phyloP scores from a whole-genome alignment of 2,329 filamentous ascomycete species.

The Hymenoscyphus albidus region DNA sequence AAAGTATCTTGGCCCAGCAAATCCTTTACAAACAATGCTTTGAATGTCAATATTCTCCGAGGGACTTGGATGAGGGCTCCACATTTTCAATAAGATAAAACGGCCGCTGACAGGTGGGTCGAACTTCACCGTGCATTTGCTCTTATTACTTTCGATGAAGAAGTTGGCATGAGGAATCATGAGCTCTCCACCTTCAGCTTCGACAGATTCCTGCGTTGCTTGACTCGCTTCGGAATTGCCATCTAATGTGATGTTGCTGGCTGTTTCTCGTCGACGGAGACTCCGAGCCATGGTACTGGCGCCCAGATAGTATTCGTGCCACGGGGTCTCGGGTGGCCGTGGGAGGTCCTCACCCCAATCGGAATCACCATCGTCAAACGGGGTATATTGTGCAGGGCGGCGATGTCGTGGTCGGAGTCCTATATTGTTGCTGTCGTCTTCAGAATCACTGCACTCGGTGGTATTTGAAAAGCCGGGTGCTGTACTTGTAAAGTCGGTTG shows the following conservation, averaged over 20 bases:
- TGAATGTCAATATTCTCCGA: conserved; percentile 81
- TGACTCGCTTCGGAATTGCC: conserved; percentile 37
- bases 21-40: conserved; percentile 77
- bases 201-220: conserved; percentile 54
- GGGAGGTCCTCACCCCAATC: conserved; percentile 24
- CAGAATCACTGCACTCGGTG: conserved; percentile 59
- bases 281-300: conserved; percentile 15
- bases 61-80: conserved; percentile 68
- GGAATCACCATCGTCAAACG: conserved; percentile 9
- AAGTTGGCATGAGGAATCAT: conserved; percentile 76
- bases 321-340: conserved; percentile 7
- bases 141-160: conserved; percentile 76
- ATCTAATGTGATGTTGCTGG: conserved; percentile 33
- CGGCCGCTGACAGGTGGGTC: conserved; percentile 76
- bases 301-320: conserved; percentile 25
- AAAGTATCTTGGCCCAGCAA: conserved; percentile 80
- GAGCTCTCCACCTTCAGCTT: conserved; percentile 55
- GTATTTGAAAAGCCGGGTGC: conserved; percentile 51
- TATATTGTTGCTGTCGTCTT: conserved; percentile 39
- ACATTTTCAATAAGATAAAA: conserved; percentile 86
- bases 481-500: conserved; percentile 48
- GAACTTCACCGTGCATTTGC: conserved; percentile 82
- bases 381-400: conserved; percentile 35
- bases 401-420: conserved; percentile 33
- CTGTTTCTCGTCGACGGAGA: conserved; percentile 28